Evolutionary conservation across 306 rosid genomes (phyloP).

Genomic region (Trichosanthes cucumerina): DNA sequence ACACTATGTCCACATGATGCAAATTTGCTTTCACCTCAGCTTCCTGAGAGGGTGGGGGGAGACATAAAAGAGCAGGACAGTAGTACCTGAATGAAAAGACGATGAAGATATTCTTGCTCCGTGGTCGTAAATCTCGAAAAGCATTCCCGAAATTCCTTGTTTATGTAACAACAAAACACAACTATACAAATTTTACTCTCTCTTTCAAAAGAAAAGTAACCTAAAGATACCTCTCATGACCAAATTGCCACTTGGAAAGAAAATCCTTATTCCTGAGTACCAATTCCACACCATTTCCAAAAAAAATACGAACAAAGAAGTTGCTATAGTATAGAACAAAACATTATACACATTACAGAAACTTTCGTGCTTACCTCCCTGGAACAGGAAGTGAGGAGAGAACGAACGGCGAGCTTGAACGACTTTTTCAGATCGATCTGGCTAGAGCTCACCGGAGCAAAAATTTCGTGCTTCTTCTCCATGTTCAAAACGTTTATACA

Average conservation of each 20-base stretch:
- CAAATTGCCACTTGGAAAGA: not conserved
- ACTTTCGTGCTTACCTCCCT: slow-evolving; percentile 7
- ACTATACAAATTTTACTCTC: not conserved
- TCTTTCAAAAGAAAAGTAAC: not conserved
- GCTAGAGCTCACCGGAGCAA: slow-evolving; percentile 11
- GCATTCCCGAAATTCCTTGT: slow-evolving; percentile 50
- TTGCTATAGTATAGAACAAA: not conserved
- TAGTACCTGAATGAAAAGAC: slow-evolving; percentile 57
- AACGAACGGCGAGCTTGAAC: slow-evolving; percentile 19
- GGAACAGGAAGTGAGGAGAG: slow-evolving; percentile 15
- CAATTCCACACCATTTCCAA: not conserved
- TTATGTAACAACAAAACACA: not conserved
- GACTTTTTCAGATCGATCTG: slow-evolving; percentile 13
- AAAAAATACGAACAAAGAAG: not conserved
- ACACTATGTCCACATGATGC: not conserved
- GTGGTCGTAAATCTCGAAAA: slow-evolving; percentile 36
- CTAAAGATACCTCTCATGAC: not conserved
- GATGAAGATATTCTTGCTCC: slow-evolving; percentile 57
- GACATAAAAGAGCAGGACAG: slow-evolving; percentile 8
- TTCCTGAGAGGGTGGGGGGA: not conserved
- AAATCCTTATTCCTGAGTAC: not conserved
- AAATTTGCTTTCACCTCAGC: not conserved
- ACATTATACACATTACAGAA: not conserved
- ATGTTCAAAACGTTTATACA: not conserved
- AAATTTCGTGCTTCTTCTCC: slow-evolving; percentile 14